A percentile compares a stretch with the other conserved stretches of the same genome.
Conservation (phyloP, 768 basidiomycete species). For the Lyophyllum decastes region DNA sequence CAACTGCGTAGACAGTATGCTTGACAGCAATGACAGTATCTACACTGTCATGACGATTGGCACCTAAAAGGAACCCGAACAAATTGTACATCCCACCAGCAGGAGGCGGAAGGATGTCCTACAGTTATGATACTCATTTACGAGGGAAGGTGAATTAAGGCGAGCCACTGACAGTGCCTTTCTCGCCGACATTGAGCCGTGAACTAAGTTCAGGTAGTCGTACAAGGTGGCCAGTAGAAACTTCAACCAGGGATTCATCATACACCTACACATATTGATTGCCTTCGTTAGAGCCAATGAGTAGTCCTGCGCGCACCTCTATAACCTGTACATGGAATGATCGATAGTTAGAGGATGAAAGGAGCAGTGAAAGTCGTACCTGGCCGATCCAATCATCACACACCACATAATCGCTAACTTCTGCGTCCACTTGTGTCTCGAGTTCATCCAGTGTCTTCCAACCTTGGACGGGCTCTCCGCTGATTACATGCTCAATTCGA, state of each 20-base stretch:
- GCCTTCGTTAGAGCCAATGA: constrained; percentile 9
- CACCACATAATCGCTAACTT: constrained; percentile 80
- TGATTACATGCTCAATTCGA: constrained; percentile 77
- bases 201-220: constrained; percentile 78
- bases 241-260: constrained; percentile 77
- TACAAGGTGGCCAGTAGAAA: constrained; percentile 64
- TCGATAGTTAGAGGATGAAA: not conserved
- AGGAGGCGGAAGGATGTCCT: constrained; percentile 71
- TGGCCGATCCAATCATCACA: constrained; percentile 90
- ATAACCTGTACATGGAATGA: constrained; percentile 51
- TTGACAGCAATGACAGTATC: constrained; percentile 74
- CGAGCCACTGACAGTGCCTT: constrained; percentile 55
- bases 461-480: constrained; percentile 52
- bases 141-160: constrained; percentile 8
- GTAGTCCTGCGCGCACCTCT: constrained; percentile 53
- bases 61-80: constrained; percentile 47
- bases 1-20: constrained; percentile 77
- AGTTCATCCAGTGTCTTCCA: constrained; percentile 68
- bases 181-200: constrained; percentile 73
- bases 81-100: constrained; percentile 43
- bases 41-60: constrained; percentile 39
- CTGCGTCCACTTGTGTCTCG: constrained; percentile 57
- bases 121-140: constrained; percentile 2
- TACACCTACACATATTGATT: constrained; percentile 55
- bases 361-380: constrained; percentile 45